Evolutionary conservation across 2,329 filamentous ascomycete species (phyloP), one percentile per base, ranked within the genome.

Genomic region (Clarireedia paspali): DNA sequence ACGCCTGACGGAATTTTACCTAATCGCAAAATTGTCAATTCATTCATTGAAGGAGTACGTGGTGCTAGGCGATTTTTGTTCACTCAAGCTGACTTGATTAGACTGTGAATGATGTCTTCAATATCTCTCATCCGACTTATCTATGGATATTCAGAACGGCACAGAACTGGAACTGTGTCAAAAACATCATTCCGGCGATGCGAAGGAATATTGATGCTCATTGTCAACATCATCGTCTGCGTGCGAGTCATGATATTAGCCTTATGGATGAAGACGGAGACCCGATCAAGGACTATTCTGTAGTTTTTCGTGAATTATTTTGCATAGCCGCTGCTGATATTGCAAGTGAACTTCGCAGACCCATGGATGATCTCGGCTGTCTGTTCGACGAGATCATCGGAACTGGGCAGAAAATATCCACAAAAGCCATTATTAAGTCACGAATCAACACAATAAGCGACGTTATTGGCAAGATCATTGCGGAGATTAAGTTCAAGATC

Each of bases 91-190:
- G 50, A 52, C 47, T 56, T 50, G 9, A 5, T 62, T 60, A 72
- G 68, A 83, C 82, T 27, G 81, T 85, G 53, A 82, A 85, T 58
- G 89, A 95, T 58, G 81, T 85, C 14, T 91, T 96, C 65, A 84
- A 83, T 55, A 83, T 84, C 24, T 81, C 82, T 0, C 89, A 95
- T 67, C 82, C 88, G 0, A 82, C 91, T 1, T 95, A 94, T 70
- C 83, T 91, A 50, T 95, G 91, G 91, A 85, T 94, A 65, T 95
- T 88, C 67, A 82, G 88, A 56, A 88, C 89, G 2, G 89, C 88
- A 6, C 80, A 84, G 57, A 87, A 91, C 69, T 96, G 91, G 91
- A 68, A 72, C 6, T 79, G 82, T 42, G 78, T 95, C 26, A 77
- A 77, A 54, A 80, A 83, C 46, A 74, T 94, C 5, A 76, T 95